Conservation (phyloP, 208 protist species). For the Angomonas ambiguus region DNA sequence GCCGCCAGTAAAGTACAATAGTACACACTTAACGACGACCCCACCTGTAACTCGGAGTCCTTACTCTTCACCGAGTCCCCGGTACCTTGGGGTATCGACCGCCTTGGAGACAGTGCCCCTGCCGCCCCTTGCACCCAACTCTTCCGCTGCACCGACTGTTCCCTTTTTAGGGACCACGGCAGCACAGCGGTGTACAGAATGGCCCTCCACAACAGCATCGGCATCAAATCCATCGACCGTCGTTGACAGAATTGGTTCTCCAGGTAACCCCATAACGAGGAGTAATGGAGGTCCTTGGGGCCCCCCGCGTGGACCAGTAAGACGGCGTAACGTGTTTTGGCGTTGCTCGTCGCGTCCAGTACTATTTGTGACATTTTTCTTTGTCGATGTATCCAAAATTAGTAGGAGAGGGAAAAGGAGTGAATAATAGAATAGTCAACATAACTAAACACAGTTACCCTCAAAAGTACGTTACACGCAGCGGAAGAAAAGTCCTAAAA, state of each 20-base stretch:
- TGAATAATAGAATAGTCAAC: no score
- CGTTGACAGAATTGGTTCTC: constrained; percentile 13
- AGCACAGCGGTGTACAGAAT: constrained; percentile 36
- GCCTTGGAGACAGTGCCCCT: neutral
- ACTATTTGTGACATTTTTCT: neutral
- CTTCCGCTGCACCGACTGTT: constrained; percentile 15
- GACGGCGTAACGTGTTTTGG: constrained; percentile 23
- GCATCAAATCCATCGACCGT: constrained; percentile 24
- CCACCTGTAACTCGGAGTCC: neutral
- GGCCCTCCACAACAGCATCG: constrained; percentile 26
- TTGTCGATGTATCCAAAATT: no score
- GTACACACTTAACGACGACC: neutral
- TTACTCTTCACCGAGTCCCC: constrained; percentile 2
- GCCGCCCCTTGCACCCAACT: constrained; percentile 24
- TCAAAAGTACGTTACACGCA: no score
- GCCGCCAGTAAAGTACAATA: neutral
- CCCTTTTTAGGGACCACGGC: constrained; percentile 13
- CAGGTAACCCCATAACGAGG: constrained; percentile 20
- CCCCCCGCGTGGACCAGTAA: constrained; percentile 35
- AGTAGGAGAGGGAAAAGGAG: neutral
- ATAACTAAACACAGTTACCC: no score
- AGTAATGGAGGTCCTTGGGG: constrained; percentile 18
- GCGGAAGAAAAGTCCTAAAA: no score
- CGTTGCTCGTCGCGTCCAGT: constrained; percentile 19
- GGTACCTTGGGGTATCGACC: neutral